Evolutionary conservation across 805 yeast species (phyloP), one percentile per base, ranked within the genome.

Genomic region (Wickerhamiella occidentalis): DNA sequence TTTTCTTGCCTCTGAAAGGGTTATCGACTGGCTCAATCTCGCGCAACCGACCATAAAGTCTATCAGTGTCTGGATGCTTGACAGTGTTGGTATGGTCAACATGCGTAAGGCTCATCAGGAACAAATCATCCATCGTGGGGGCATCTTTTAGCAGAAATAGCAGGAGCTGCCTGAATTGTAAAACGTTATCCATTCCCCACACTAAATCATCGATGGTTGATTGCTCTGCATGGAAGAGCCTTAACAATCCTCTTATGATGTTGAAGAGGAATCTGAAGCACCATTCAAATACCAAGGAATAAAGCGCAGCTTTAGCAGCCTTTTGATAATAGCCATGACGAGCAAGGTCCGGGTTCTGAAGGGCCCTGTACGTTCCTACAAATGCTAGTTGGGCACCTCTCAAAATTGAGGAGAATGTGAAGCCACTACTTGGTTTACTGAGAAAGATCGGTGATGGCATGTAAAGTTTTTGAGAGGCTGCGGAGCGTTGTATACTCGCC

Each of bases 391-490:
- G 80, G 22, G 73, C 55, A 0, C 82, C 82, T 13, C 80, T 64
- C 6, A 73, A 51, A n/a, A 77, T 66, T 0, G 79, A 70, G 50
- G 68, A 49, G 0, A 68, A 29, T 2, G 79, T 68, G 56, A 77
- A 74, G 13, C 79, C 76, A 4, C 76, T 72, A 6, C 79, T 74
- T 1, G 82, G 80, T 45, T 73, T 68, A 2, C 80, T 72, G 11
- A 77, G 65, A 57, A 77, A 77, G 13, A 75, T 69, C 6, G 82
- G 82, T 2, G 82, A 78, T 1, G 78, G 75, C 82, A 78, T 77
- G 9, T 33, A 33, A 29, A 17, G 25, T 33, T 19, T 33, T 4
- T 6, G 33, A 4, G n/a, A 29, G 11, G 26, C 26, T 23, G 26
- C 26, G 7, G 26, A 23, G 26, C 33, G 3, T 3, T 29, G 21